Conservation (phyloP, 495 filamentous ascomycete genomes). For the Articulospora tetracladia region DNA sequence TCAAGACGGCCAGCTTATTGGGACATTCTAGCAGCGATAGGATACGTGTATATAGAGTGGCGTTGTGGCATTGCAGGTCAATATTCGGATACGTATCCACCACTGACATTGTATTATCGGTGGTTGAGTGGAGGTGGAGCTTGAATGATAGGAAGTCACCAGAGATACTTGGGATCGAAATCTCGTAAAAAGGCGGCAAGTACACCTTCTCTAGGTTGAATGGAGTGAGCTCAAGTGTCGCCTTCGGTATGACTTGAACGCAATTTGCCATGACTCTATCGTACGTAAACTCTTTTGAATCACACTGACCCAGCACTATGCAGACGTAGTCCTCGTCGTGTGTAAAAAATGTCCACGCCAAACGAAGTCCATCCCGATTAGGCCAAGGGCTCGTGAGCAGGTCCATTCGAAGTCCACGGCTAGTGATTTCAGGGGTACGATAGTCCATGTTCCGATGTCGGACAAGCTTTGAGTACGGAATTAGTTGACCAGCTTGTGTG, state of each 20-base stretch:
- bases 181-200: neutral
- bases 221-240: neutral
- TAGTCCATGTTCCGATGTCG: neutral
- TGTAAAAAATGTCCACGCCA: neutral
- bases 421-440: neutral
- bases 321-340: neutral
- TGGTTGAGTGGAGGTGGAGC: neutral
- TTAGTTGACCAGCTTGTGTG: neutral
- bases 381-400: neutral
- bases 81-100: neutral
- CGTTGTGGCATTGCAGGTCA: neutral
- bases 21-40: neutral
- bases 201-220: neutral
- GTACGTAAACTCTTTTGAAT: neutral
- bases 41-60: neutral
- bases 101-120: neutral
- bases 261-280: neutral
- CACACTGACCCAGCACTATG: neutral
- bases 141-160: neutral
- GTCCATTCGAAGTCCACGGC: constrained; percentile 1
- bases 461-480: constrained; percentile 7
- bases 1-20: neutral
- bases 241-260: neutral
- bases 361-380: neutral
- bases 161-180: neutral